A percentile compares a stretch with the other conserved stretches of the same genome.
phyloP scores from a whole-genome alignment of 2,329 filamentous ascomycete genomes.

The Claviceps sp. region DNA sequence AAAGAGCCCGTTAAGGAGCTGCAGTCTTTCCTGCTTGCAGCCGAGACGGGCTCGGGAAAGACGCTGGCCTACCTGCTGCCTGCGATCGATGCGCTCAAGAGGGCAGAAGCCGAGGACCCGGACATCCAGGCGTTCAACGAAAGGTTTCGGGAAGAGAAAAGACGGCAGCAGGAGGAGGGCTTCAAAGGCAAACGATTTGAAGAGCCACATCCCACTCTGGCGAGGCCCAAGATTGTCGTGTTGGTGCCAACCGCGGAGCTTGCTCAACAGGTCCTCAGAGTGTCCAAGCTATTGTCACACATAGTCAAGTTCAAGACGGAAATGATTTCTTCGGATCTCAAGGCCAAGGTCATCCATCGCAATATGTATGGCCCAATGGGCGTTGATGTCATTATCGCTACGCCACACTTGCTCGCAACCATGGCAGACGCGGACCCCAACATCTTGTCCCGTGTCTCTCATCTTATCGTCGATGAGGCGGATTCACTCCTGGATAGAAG shows the following conservation, averaged over 20 bases:
- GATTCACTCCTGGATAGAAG: conserved; percentile 91
- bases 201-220: conserved; percentile 59
- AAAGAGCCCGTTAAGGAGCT: conserved; percentile 26
- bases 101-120: conserved; percentile 49
- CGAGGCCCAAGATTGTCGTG: conserved; percentile 69
- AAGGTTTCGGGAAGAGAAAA: conserved; percentile 40
- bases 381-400: conserved; percentile 75
- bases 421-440: conserved; percentile 86
- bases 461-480: conserved; percentile 87
- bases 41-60: conserved; percentile 95
- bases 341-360: conserved; percentile 66
- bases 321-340: conserved; percentile 65
- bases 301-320: conserved; percentile 76
- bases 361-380: conserved; percentile 69
- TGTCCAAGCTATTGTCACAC: conserved; percentile 75
- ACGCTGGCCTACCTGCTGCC: conserved; percentile 87
- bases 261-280: conserved; percentile 69
- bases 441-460: conserved; percentile 77
- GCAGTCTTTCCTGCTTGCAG: conserved; percentile 62
- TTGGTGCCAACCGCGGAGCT: conserved; percentile 88
- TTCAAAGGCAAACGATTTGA: conserved; percentile 51
- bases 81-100: conserved; percentile 72
- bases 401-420: conserved; percentile 76
- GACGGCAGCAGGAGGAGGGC: conserved; percentile 37
- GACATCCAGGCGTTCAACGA: conserved; percentile 44